phyloP scores from a whole-genome alignment of 1,284 basidiomycete species.

The Leccinum angustisporum region DNA sequence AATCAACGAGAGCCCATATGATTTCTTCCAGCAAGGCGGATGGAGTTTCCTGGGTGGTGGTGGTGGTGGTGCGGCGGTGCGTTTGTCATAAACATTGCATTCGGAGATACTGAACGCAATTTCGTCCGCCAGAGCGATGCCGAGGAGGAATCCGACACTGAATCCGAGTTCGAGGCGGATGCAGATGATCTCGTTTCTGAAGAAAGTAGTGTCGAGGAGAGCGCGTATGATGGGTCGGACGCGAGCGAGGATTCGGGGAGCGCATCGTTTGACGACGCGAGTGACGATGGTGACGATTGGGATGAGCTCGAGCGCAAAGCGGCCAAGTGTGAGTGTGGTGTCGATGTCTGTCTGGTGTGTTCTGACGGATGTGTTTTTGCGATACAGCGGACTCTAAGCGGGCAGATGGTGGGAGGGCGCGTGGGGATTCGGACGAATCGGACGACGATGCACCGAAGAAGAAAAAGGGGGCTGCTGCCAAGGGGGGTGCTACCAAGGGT shows the following conservation, averaged over 20 bases:
- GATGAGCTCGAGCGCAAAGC: conserved; percentile 92
- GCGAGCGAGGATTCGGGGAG: conserved; percentile 67
- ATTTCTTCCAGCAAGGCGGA: conserved; percentile 95
- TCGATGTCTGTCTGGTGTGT: not conserved
- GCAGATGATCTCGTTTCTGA: conserved; percentile 52
- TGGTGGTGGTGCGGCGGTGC: conserved; percentile 68
- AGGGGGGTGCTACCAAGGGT: conserved; percentile 34
- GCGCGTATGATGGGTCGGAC: conserved; percentile 59
- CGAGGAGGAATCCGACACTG: conserved; percentile 68
- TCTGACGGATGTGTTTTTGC: conserved; percentile 2
- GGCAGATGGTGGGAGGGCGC: conserved; percentile 44
- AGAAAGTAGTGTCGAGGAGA: conserved; percentile 55
- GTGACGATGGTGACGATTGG: conserved; percentile 92
- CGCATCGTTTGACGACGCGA: conserved; percentile 67
- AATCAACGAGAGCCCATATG: conserved; percentile 92
- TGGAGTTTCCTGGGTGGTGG: conserved; percentile 87
- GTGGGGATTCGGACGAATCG: conserved; percentile 63
- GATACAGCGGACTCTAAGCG: conserved; percentile 68
- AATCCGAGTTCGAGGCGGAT: conserved; percentile 81
- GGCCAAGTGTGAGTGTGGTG: conserved; percentile 60
- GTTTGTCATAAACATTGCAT: conserved; percentile 10
- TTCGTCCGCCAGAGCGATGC: conserved; percentile 53
- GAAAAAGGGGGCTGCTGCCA: conserved; percentile 51
- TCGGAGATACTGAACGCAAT: not conserved
- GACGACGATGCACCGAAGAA: conserved; percentile 69